Percentiles rank a stretch among this genome's conserved stretches.
These are phyloP conservation scores for Exophiala bonariae DNA, from an alignment of 2,329 filamentous ascomycete genomes.

Conservation along the genomic window DNA sequence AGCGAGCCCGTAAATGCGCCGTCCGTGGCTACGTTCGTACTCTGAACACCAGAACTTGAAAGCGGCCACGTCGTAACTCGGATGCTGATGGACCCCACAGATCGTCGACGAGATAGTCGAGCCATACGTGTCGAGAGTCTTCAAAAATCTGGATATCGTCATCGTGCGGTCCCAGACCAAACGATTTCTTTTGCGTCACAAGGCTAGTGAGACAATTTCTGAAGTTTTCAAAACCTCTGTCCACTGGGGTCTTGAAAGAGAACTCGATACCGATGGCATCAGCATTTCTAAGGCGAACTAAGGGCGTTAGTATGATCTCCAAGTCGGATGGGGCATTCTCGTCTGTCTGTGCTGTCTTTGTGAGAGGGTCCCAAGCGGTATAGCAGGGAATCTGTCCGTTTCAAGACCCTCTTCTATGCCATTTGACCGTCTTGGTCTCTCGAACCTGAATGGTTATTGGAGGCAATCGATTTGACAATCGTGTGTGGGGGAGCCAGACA, in stretches of 20 bases:
- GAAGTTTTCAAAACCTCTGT: not conserved
- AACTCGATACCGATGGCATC: slow-evolving; percentile 4
- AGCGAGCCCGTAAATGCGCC: too few species aligned
- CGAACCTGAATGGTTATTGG: slow-evolving; percentile 6
- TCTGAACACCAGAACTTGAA: too few species aligned
- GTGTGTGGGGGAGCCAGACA: too few species aligned
- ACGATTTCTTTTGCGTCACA: too few species aligned
- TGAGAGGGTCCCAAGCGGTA: not conserved
- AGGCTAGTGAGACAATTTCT: too few species aligned
- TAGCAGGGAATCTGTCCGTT: slow-evolving; percentile 2
- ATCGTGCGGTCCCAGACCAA: too few species aligned
- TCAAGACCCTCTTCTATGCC: slow-evolving; percentile 3
- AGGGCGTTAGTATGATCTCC: slow-evolving; percentile 10
- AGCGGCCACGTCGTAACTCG: too few species aligned
- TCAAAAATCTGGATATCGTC: too few species aligned
- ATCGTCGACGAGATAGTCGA: too few species aligned
- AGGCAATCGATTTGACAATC: slow-evolving; percentile 4
- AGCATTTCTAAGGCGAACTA: slow-evolving; percentile 9
- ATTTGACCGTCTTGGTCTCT: slow-evolving; percentile 2
- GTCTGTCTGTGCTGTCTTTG: not conserved
- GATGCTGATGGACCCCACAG: too few species aligned
- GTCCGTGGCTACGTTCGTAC: too few species aligned
- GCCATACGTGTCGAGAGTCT: too few species aligned
- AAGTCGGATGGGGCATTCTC: slow-evolving; percentile 1
- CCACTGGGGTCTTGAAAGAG: slow-evolving; percentile 1